phyloP scores from a whole-genome alignment of 169 alveolate genomes.

The Theileria sp. region DNA sequence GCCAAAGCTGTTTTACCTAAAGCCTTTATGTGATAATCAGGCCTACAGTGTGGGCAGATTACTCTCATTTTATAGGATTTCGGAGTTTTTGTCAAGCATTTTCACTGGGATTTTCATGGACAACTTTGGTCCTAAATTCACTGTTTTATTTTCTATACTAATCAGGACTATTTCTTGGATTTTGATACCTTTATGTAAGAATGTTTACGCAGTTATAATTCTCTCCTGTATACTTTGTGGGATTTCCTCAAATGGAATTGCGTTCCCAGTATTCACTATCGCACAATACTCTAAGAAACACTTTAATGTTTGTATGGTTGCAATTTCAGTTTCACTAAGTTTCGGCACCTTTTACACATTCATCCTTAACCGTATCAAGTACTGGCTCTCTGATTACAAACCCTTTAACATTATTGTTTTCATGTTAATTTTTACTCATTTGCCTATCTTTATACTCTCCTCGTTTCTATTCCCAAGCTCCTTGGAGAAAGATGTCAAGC shows the following conservation, averaged over 20 bases:
- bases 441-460: constrained; percentile 43
- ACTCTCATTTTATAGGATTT: constrained; percentile 47
- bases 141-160: constrained; percentile 18
- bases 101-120: constrained; percentile 59
- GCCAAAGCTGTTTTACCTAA: neutral
- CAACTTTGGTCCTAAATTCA: constrained; percentile 43
- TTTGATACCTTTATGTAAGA: constrained; percentile 19
- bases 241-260: constrained; percentile 40
- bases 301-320: constrained; percentile 45
- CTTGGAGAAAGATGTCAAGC: constrained; percentile 33
- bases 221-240: constrained; percentile 46
- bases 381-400: constrained; percentile 5
- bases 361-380: constrained; percentile 29
- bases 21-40: constrained; percentile 38
- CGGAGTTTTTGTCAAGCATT: constrained; percentile 62
- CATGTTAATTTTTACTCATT: constrained; percentile 42
- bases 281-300: constrained; percentile 50
- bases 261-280: constrained; percentile 62
- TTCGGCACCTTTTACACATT: constrained; percentile 45
- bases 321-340: constrained; percentile 40
- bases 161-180: constrained; percentile 53
- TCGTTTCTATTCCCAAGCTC: constrained; percentile 44
- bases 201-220: constrained; percentile 29
- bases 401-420: constrained; percentile 13
- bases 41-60: constrained; percentile 32